Percentiles rank a stretch among this genome's conserved stretches.
phyloP scores from a whole-genome alignment of 2,329 filamentous ascomycete genomes.

The Scedosporium boydii region DNA sequence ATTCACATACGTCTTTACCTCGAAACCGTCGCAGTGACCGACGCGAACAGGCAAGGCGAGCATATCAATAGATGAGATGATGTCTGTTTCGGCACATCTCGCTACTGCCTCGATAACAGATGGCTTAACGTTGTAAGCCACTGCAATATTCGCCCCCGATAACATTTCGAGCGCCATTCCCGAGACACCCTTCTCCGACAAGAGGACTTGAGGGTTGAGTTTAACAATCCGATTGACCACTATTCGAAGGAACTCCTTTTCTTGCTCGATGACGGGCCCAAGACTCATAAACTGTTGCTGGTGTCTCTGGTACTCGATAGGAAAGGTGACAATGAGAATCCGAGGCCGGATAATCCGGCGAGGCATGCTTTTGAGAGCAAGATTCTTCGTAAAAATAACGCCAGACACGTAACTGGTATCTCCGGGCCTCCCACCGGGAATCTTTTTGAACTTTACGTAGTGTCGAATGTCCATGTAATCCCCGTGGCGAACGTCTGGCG shows the following conservation, averaged over 20 bases:
- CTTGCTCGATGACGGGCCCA: constrained; percentile 92
- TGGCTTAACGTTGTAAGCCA: constrained; percentile 92
- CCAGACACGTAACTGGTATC: constrained; percentile 97
- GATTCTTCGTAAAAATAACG: constrained; percentile 93
- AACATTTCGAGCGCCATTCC: constrained; percentile 84
- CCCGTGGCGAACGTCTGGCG: constrained; percentile 79
- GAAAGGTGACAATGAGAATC: constrained; percentile 87
- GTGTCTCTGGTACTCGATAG: constrained; percentile 91
- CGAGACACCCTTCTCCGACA: constrained; percentile 90
- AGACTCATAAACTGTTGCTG: constrained; percentile 93
- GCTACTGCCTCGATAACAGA: constrained; percentile 94
- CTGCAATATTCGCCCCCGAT: constrained; percentile 80
- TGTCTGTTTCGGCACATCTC: constrained; percentile 79
- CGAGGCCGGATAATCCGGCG: constrained; percentile 74
- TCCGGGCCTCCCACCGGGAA: constrained; percentile 78
- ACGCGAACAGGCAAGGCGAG: constrained; percentile 64
- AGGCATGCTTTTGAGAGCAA: constrained; percentile 94
- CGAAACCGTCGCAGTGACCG: constrained; percentile 76
- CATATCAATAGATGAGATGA: constrained; percentile 94
- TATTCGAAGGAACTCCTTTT: constrained; percentile 85
- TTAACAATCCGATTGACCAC: constrained; percentile 87
- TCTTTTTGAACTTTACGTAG: constrained; percentile 95
- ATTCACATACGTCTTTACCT: constrained; percentile 91
- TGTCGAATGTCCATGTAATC: constrained; percentile 97
- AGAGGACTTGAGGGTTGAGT: constrained; percentile 70